Base-by-base conservation (phyloP, 2,329 filamentous ascomycete genomes). In the Trichoderma sp. region DNA sequence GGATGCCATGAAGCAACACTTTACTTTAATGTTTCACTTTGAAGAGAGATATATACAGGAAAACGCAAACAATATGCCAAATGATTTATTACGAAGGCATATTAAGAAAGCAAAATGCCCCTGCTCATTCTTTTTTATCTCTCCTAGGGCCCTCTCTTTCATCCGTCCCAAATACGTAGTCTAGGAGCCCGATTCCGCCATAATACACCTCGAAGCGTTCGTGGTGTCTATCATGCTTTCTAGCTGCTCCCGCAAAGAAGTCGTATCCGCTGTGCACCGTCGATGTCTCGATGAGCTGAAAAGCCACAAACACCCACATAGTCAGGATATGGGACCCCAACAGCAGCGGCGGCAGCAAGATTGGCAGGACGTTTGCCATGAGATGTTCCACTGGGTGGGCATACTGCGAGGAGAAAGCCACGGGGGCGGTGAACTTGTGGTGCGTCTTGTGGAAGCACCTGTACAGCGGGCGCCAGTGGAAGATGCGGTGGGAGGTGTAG, bases 221-320 rank as follows among this genome's bases (percentile, higher is more conserved):
- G 78, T 89, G 87, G 74, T 90, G 88, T 34, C 84, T 77, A 78
- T 90, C 88, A 78, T 90, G 87, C 77, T 83, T 84, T 74, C 79
- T 81, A 0, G 86, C 86, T 69, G 76, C 82, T 71, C 81, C 82
- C 73, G 71, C 76, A 18, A 87, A 82, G 74, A 88, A 88, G 66
- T 89, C 86, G 76, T 87, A 89, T 7, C 87, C 88, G 72, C 86
- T 88, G 77, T 89, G 87, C 69, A 88, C 87, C 0, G 84, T 86
- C 4, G 82, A 80, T 58, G 87, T 88, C 77, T 88, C 85, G 3
- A 86, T 71, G 6, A 89, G 80, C 78, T 85, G 84, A 15, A 80
- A 82, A 0, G 80, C 83, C 57, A 88, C 73, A 73, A 87, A 89
- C 1, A 77, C 73, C 85, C 85, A 88, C 75, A 86, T 82, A 0